Percentiles rank a stretch among this genome's conserved stretches.
Evolutionary conservation across 805 yeast species (phyloP).

Genomic region (Barnettozyma wickerhamii): DNA sequence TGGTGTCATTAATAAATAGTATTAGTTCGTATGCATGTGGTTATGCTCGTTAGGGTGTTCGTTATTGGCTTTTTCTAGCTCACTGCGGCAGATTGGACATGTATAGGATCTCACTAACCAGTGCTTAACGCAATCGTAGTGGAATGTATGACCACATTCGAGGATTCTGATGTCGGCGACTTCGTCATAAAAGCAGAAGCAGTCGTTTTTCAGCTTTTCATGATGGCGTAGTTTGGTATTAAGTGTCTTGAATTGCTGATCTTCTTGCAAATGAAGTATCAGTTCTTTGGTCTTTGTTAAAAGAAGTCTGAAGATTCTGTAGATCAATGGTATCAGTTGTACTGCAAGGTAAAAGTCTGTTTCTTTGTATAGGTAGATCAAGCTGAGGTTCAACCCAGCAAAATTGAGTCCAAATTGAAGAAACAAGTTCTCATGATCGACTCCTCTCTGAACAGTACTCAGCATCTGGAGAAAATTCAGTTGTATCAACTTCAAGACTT

Average conservation of each 20-base stretch:
- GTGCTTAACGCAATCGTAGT: constrained; percentile 20
- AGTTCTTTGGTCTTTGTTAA: constrained; percentile 16
- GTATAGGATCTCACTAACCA: constrained; percentile 21
- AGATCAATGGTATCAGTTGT: constrained; percentile 17
- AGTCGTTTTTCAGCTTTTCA: constrained; percentile 8
- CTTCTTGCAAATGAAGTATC: constrained; percentile 12
- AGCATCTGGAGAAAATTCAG: constrained; percentile 2
- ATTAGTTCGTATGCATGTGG: not conserved
- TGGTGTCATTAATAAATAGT: not conserved
- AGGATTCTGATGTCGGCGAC: constrained; percentile 11
- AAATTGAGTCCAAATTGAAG: constrained; percentile 5
- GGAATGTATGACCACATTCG: constrained; percentile 20
- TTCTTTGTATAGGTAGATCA: constrained; percentile 3
- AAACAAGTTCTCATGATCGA: not conserved
- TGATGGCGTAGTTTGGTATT: not conserved
- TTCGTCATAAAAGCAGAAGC: constrained; percentile 17
- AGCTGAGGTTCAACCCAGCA: constrained; percentile 2
- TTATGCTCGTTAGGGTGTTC: no score
- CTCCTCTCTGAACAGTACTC: not conserved
- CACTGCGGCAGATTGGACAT: constrained; percentile 21
- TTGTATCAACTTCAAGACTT: constrained; percentile 3
- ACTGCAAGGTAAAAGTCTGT: constrained; percentile 10
- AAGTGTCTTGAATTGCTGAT: constrained; percentile 7
- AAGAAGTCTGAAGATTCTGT: constrained; percentile 19
- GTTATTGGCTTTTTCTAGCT: no score